Conservation (phyloP, 257 asterid species). For the Euphrasia confusa region DNA sequence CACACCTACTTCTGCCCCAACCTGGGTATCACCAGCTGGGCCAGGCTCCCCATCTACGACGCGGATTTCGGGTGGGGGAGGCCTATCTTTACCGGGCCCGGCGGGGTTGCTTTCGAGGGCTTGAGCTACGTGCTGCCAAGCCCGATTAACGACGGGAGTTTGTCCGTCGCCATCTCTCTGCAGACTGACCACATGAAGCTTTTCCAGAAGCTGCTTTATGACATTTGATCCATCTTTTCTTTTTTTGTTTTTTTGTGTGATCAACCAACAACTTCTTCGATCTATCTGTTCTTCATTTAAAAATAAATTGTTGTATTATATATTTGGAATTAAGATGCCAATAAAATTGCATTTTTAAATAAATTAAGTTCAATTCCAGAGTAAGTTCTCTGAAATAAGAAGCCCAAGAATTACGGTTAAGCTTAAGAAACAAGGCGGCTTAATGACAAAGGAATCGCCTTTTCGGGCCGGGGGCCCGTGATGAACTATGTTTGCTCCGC, state of each 20-base stretch:
- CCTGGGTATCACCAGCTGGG: slow-evolving; percentile 92
- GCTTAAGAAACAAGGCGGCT: neutral
- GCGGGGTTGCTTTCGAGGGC: slow-evolving; percentile 84
- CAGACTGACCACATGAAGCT: slow-evolving; percentile 75
- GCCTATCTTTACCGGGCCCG: slow-evolving; percentile 90
- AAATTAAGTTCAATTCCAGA: no score
- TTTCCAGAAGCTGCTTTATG: slow-evolving; percentile 62
- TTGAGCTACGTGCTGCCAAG: slow-evolving; percentile 73
- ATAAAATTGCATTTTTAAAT: neutral
- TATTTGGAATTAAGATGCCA: neutral
- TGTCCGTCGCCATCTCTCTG: slow-evolving; percentile 69
- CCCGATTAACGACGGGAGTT: slow-evolving; percentile 59
- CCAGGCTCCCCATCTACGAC: slow-evolving; percentile 75
- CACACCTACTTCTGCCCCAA: slow-evolving; percentile 86
- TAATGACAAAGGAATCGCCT: neutral
- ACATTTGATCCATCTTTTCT: slow-evolving; percentile 32
- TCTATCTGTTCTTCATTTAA: neutral
- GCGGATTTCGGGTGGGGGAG: slow-evolving; percentile 90
- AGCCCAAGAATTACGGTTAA: neutral
- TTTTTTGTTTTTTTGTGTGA: no score
- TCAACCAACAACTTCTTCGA: neutral
- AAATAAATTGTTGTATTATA: neutral
- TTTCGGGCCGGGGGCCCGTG: neutral
- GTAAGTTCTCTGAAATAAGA: no score
- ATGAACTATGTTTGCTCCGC: neutral